Conservation (phyloP, 2,329 filamentous ascomycete species). For the Dothiorella sarmentorum region DNA sequence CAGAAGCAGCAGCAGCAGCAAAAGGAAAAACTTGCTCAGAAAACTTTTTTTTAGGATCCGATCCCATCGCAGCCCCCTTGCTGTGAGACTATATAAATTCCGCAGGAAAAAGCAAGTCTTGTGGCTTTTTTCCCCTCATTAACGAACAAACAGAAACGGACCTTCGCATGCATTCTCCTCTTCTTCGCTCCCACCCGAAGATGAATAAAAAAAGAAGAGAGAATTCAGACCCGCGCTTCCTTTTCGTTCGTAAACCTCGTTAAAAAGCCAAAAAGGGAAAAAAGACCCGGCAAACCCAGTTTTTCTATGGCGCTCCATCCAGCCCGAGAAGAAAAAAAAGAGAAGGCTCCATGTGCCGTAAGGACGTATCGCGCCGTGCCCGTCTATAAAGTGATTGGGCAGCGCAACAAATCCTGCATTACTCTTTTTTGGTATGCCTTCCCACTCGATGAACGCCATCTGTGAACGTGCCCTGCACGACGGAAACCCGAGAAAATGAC, state of each 20-base stretch:
- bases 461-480: conserved; percentile 18
- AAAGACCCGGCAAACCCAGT: conserved; percentile 12
- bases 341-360: conserved; percentile 13
- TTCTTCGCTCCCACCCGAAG: conserved; percentile 9
- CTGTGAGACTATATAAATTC: background rate
- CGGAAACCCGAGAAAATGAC: conserved; percentile 17
- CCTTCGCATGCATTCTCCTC: conserved; percentile 1
- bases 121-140: background rate
- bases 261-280: conserved; percentile 14
- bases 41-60: conserved; percentile 18
- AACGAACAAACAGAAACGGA: conserved; percentile 14
- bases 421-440: conserved; percentile 16
- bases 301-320: conserved; percentile 16
- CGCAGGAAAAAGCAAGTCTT: conserved; percentile 6
- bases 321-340: conserved; percentile 16
- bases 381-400: conserved; percentile 14
- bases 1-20: background rate
- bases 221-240: conserved; percentile 13
- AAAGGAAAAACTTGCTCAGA: background rate
- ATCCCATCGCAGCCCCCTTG: conserved; percentile 13
- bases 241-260: conserved; percentile 16
- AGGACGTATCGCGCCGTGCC: conserved; percentile 17
- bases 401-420: conserved; percentile 18
- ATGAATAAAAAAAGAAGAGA: conserved; percentile 13
- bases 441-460: conserved; percentile 18